phyloP scores from a whole-genome alignment of 305 asterid genomes.

The Caryopteris hybrid region DNA sequence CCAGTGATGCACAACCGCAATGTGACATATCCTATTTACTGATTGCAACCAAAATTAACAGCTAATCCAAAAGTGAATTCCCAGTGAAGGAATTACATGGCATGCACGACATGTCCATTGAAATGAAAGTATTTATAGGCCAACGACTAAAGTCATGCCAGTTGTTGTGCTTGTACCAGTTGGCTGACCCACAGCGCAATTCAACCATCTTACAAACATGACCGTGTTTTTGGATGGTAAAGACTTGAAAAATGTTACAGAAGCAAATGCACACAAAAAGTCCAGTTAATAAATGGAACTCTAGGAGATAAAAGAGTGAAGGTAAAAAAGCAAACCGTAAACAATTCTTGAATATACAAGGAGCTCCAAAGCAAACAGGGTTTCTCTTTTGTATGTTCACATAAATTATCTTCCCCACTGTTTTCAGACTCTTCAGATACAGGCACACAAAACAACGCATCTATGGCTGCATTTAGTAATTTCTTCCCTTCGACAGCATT shows the following conservation, averaged over 20 bases:
- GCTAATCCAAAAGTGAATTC: too few relatives aligned
- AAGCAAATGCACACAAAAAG: too few relatives aligned
- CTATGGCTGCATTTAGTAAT: constrained; percentile 53
- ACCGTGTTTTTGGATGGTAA: neutral
- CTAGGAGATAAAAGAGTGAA: neutral
- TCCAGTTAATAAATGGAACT: too few relatives aligned
- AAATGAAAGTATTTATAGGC: neutral
- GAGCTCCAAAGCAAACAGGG: constrained; percentile 56
- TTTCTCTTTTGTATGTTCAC: constrained; percentile 30
- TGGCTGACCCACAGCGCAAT: neutral
- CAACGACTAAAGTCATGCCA: too few relatives aligned
- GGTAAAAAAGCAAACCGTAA: constrained; percentile 29
- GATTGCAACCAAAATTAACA: too few relatives aligned
- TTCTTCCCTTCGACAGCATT: constrained; percentile 63
- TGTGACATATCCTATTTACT: neutral
- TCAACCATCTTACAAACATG: neutral
- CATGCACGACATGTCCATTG: neutral
- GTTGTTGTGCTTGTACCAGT: neutral
- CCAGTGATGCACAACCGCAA: neutral
- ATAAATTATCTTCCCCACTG: constrained; percentile 21
- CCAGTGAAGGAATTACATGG: too few relatives aligned
- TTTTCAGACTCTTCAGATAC: constrained; percentile 30
- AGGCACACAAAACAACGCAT: constrained; percentile 51
- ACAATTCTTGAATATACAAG: constrained; percentile 42
- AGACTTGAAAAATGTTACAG: too few relatives aligned